Conservation (phyloP, 1,284 basidiomycete genomes). For the Rhizoctonia solani region DNA sequence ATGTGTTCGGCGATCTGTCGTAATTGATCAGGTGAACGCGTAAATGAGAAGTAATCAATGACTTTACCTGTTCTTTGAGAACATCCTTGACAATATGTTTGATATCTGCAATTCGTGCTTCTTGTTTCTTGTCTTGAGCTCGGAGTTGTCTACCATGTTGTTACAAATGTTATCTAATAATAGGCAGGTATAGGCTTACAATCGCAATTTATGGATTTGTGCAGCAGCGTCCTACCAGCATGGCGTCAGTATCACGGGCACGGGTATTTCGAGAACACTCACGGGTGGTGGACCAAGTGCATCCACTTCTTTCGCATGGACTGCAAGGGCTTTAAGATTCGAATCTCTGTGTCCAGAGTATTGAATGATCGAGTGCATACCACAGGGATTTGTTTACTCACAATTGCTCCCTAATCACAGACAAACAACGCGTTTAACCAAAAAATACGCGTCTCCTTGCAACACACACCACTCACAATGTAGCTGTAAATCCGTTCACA, state of each 20-base stretch:
- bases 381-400: not conserved
- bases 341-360: no score
- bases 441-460: not conserved
- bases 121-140: constrained; percentile 48
- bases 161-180: not conserved
- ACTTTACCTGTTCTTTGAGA: constrained; percentile 45
- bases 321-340: constrained; percentile 6
- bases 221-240: constrained; percentile 42
- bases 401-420: constrained; percentile 29
- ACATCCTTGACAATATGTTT: constrained; percentile 48
- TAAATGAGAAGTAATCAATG: not conserved
- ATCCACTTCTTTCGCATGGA: constrained; percentile 24
- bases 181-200: constrained; percentile 1
- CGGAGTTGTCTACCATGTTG: constrained; percentile 43
- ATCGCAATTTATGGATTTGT: constrained; percentile 45
- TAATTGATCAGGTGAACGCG: not conserved
- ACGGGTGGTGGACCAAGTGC: constrained; percentile 19
- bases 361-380: no score
- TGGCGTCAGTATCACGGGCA: not conserved
- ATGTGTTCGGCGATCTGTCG: constrained; percentile 26
- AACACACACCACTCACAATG: constrained; percentile 5
- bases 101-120: constrained; percentile 45
- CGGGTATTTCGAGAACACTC: not conserved
- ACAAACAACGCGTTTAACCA: not conserved
- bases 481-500: constrained; percentile 22